A percentile compares a stretch with the other conserved stretches of the same genome.
Evolutionary conservation across 2,329 filamentous ascomycete species (phyloP).

Genomic region (Cercospora zeae-maydis): DNA sequence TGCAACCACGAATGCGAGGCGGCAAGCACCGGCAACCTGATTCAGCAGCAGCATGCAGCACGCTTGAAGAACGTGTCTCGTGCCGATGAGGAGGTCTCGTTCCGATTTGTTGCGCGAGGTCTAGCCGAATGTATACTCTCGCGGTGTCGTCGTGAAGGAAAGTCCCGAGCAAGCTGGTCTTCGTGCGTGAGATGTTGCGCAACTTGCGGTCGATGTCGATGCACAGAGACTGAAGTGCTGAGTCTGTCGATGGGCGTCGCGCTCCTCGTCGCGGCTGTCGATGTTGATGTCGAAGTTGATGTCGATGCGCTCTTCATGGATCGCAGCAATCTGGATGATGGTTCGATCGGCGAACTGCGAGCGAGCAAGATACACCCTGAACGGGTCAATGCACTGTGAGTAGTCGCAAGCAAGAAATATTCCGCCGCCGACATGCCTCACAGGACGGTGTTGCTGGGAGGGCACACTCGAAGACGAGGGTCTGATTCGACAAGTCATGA

Average conservation of each 20-base stretch:
- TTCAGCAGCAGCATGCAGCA: background rate
- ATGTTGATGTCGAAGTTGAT: too few relatives aligned
- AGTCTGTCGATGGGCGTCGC: too few relatives aligned
- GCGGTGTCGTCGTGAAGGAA: background rate
- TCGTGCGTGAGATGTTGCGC: background rate
- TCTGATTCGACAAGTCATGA: constrained; percentile 7
- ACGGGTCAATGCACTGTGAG: constrained; percentile 11
- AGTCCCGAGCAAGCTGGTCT: background rate
- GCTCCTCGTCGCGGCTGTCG: too few relatives aligned
- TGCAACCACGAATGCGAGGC: background rate
- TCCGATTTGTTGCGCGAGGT: background rate
- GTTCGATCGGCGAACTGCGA: background rate
- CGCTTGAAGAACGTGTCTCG: background rate
- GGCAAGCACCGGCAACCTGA: too few relatives aligned
- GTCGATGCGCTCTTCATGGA: background rate
- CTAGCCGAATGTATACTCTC: background rate
- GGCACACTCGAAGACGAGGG: constrained; percentile 10
- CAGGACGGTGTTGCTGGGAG: constrained; percentile 13
- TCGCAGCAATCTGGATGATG: background rate
- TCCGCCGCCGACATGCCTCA: constrained; percentile 22
- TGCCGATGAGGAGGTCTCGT: background rate
- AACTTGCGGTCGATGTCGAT: background rate
- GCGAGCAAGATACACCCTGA: background rate
- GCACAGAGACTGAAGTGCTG: too few relatives aligned
- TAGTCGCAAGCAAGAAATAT: constrained; percentile 11